Conservation (phyloP, 164 flowering plant species). For the Magnolia changhungtana region DNA sequence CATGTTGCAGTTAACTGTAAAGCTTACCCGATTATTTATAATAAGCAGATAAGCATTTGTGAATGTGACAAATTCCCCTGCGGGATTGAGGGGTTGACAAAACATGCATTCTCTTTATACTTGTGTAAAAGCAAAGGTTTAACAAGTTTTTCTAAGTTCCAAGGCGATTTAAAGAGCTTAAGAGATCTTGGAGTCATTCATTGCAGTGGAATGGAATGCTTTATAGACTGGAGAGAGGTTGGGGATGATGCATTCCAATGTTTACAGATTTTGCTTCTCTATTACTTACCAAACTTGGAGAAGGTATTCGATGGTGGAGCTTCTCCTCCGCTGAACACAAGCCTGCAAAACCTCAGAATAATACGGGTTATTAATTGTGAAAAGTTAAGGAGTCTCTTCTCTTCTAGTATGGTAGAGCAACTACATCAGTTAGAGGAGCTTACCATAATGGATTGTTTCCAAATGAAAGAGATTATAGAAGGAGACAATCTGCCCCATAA, state of each 20-base stretch:
- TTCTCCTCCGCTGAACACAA: no score
- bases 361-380: no score
- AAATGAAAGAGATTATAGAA: no score
- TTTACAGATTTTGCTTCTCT: no score
- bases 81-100: not conserved
- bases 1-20: not conserved
- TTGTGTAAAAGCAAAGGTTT: not conserved
- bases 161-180: not conserved
- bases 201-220: not conserved
- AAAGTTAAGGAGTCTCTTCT: no score
- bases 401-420: no score
- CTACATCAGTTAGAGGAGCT: no score
- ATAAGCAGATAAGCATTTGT: not conserved
- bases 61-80: not conserved
- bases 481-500: no score
- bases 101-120: not conserved
- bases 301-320: no score
- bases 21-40: not conserved
- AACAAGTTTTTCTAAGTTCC: not conserved
- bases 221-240: not conserved
- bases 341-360: no score
- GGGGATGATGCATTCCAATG: not conserved
- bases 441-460: accelerated
- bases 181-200: not conserved
- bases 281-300: no score